Evolutionary conservation across 2,329 filamentous ascomycete species (phyloP).

Genomic region (Simplicillium sp.): DNA sequence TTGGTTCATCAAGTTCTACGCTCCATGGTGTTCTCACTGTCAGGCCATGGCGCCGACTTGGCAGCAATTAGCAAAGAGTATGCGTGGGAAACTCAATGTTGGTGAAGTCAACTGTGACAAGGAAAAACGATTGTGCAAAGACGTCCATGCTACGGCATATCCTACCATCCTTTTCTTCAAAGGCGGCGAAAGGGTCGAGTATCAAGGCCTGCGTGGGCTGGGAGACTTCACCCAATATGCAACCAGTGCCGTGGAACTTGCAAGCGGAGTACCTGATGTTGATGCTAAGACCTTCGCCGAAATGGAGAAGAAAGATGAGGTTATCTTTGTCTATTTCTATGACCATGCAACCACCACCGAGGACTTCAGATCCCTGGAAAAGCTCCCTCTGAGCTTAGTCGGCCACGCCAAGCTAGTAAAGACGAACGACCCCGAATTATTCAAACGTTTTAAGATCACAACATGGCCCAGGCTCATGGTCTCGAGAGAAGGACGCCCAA

Average conservation of each 20-base stretch:
- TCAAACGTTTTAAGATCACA: slow-evolving; percentile 82
- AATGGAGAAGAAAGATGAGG: slow-evolving; percentile 86
- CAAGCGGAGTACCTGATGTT: slow-evolving; percentile 70
- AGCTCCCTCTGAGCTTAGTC: slow-evolving; percentile 77
- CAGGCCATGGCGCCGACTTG: slow-evolving; percentile 86
- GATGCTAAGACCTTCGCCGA: slow-evolving; percentile 66
- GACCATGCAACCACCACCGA: slow-evolving; percentile 89
- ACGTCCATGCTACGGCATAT: slow-evolving; percentile 69
- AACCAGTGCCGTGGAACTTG: slow-evolving; percentile 73
- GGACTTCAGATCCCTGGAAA: slow-evolving; percentile 82
- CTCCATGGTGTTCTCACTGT: slow-evolving; percentile 94
- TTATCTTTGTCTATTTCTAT: slow-evolving; percentile 96
- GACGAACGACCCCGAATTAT: slow-evolving; percentile 68
- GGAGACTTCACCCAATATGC: slow-evolving; percentile 85
- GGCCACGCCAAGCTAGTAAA: slow-evolving; percentile 90
- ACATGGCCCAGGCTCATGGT: slow-evolving; percentile 94
- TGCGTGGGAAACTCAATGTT: slow-evolving; percentile 82
- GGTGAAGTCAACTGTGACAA: slow-evolving; percentile 93
- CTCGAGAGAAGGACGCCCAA: slow-evolving; percentile 78
- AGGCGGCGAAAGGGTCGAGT: slow-evolving; percentile 85
- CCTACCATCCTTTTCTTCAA: slow-evolving; percentile 91
- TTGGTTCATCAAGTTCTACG: slow-evolving; percentile 99
- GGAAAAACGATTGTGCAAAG: slow-evolving; percentile 84
- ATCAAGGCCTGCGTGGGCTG: slow-evolving; percentile 80
- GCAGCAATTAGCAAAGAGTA: slow-evolving; percentile 81